Base-by-base conservation (phyloP, 2,329 filamentous ascomycete genomes). In the Grosmannia clavigera region DNA sequence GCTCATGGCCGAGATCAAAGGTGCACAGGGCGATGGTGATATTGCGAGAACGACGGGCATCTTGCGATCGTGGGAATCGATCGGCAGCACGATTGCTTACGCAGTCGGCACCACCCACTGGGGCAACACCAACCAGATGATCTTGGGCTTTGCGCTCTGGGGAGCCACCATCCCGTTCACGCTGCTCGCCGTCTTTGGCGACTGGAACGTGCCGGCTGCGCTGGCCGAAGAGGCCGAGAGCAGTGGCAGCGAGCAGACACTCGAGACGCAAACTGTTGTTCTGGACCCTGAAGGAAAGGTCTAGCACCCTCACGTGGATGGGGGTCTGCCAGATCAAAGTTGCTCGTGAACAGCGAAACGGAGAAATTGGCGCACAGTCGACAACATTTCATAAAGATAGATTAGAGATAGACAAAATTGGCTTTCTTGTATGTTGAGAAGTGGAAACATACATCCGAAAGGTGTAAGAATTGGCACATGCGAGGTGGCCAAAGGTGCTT, bases 1-100 rank as follows among this genome's bases (percentile, higher is more conserved):
- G 57, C 46, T 58, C 5, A 58, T 58, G 57, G 57, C 57, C n/a
- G 57, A 58, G n/a, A 52, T 58, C 46, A 58, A 40, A 33, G 57
- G 57, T n/a, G 57, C 57, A 9, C 57, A 58, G 46, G 46, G 48
- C 2, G 57, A 58, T 25, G 57, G 57, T n/a, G 48, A 52, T 46
- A 58, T 58, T 52, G 27, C 57, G n/a, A 27, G 57, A 7, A 58
- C 57, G 29, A 52, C 57, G 48, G 57, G 46, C 19, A 58, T 58
- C 25, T 31, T 58, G 48, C 46, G 46, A 7, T 58, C 57, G 22
- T 58, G 57, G 57, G 57, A 52, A 46, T 58, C 57, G 5, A 52
- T 59, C n/a, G 58, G 58, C 31, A 56, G 58, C 40, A 55, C 52
- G 31, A 59, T 59, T 27, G 58, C 58, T 38, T 59, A 59, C 43